Evolutionary conservation across 2,329 filamentous ascomycete genomes (phyloP), one percentile per base, ranked within the genome.

Genomic region (Fusarium camptoceras): DNA sequence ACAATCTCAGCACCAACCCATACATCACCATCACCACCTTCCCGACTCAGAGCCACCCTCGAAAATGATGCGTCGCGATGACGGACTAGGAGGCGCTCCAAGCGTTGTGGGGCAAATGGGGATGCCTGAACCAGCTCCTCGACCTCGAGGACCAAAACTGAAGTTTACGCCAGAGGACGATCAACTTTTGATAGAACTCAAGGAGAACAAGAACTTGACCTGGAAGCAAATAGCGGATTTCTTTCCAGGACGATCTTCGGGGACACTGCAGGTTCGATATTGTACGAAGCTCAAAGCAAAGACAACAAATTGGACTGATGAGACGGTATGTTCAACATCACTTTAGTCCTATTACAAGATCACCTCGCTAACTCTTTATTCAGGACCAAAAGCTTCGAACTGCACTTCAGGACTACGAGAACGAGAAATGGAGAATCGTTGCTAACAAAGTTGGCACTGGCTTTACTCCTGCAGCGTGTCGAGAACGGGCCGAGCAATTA

Each of bases 211-310:
- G 80, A 94, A 93, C 77, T 84, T 98, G 77, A 97, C 94, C 7
- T 98, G 94, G 94, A 97, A 97, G 82, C 94, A 98, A 84, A 98
- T 98, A 76, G 93, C 94, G 59, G 94, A 97, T 77, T 97, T 97
- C 81, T 98, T 98, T 74, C 94, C 94, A 1, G 94, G 94, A 3
- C 87, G 94, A 61, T 96, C 93, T 62, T 97, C 93, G 47, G 94
- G 94, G 20, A 97, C 94, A 30, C 82, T 98, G 66, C 94, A 98
- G 80, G 94, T 98, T 57, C 91, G 94, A 37, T 98, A 98, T 79
- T 98, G 94, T 78, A 97, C 94, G 44, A 97, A 97, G 81, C 84
- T 97, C 55, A 97, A 97, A 82, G 94, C 94, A 16, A 97, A 97
- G 83, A 94, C 92, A 41, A 97, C 93, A 15, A 89, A 94, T 76